Evolutionary conservation across 306 rosid genomes (phyloP), one percentile per base, ranked within the genome.

Genomic region (Ormosia emarginata): DNA sequence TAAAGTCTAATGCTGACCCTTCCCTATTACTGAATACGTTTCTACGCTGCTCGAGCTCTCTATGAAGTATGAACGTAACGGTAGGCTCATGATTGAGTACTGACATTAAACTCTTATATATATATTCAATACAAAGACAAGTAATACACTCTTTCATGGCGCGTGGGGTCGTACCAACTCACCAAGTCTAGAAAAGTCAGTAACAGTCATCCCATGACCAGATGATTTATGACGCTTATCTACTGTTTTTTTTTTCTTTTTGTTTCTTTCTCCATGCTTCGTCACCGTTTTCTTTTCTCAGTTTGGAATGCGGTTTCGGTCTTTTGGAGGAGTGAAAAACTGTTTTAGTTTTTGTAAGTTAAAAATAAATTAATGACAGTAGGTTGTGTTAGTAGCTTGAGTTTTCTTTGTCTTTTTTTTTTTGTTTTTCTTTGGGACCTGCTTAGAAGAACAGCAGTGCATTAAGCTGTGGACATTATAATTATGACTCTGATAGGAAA

Each of bases 51-150:
- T 47, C 11, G 65, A 70, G 24, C 6, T 50, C 50, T 32, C 47
- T 64, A 18, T 62, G 32, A 82, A 78, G 66, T 64, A n/a, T 62
- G 32, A 82, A 78, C 74, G 44, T 67, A 29, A 39, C 14, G 33
- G 58, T 83, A 78, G 87, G 49, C 87, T 88, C 85, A 89, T 89
- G 92, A 88, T 89, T 83, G 90, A 85, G 69, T 34, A 50, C 87
- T 84, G 93, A 83, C 90, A 76, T 32, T 30, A 65, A 7, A 17
- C 69, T 59, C 69, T 62, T 57, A 8, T n/a, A n/a, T n/a, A n/a
- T n/a, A n/a, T 24, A 41, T 61, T 40, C 32, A 46, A 43, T 44
- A 9, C 41, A 32, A 2, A 41, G 30, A 30, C 43, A 59, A 46
- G 40, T 2, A 12, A 4, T 79, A 58, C 75, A 17, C 37, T 44